Evolutionary conservation across 2,329 filamentous ascomycete genomes (phyloP).

Genomic region (Alternaria triticimaculans): DNA sequence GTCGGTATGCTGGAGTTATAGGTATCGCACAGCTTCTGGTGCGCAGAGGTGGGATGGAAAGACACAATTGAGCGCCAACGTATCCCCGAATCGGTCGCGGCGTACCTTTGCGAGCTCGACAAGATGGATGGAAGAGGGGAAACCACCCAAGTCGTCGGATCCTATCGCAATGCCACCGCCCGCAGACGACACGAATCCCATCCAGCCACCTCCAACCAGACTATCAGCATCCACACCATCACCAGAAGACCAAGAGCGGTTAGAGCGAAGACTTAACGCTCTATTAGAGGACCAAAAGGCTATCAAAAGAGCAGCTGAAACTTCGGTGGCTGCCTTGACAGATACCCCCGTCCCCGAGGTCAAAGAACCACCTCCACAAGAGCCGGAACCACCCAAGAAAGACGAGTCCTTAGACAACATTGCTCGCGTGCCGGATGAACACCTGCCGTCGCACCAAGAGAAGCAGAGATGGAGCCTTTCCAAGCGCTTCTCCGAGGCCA

Average conservation of each 20-base stretch:
- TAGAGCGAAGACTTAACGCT: slow-evolving; percentile 22
- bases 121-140: slow-evolving; percentile 29
- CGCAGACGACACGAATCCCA: slow-evolving; percentile 17
- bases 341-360: slow-evolving; percentile 1
- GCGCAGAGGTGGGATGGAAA: slow-evolving; percentile 9
- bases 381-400: slow-evolving; percentile 10
- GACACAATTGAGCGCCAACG: slow-evolving; percentile 7
- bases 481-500: slow-evolving; percentile 71
- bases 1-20: slow-evolving; percentile 40
- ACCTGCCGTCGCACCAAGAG: slow-evolving; percentile 61
- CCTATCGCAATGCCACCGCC: slow-evolving; percentile 33
- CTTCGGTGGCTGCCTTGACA: slow-evolving; percentile 7
- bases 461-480: slow-evolving; percentile 62
- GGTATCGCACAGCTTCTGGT: slow-evolving; percentile 34
- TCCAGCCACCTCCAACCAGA: slow-evolving; percentile 7
- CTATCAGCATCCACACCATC: slow-evolving; percentile 16
- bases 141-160: slow-evolving; percentile 16
- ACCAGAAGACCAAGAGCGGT: slow-evolving; percentile 22
- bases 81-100: slow-evolving; percentile 6
- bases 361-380: slow-evolving; percentile 11
- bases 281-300: slow-evolving; percentile 16
- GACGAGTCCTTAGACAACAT: slow-evolving; percentile 35
- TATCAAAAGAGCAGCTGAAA: slow-evolving; percentile 9
- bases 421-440: slow-evolving; percentile 44
- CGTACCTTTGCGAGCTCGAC: slow-evolving; percentile 29